Evolutionary conservation across 1,284 basidiomycete genomes (phyloP).

Genomic region (Fomitopsis schrenkii): DNA sequence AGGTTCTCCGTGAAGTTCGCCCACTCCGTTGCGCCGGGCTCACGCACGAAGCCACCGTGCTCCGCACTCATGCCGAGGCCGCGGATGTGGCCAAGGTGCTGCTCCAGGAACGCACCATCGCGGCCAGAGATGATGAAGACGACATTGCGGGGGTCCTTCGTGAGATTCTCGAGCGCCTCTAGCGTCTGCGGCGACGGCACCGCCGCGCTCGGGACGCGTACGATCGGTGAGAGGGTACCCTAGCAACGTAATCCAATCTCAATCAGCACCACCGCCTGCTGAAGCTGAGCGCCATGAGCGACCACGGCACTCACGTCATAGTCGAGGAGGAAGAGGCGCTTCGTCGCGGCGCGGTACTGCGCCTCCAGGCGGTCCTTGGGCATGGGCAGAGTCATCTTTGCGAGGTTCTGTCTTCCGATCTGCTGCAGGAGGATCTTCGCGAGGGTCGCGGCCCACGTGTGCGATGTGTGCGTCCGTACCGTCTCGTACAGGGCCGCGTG

Average conservation of each 20-base stretch:
- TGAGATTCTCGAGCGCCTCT: conserved; percentile 68
- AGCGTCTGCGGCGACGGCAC: conserved; percentile 78
- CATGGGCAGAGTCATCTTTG: conserved; percentile 85
- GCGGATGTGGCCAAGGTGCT: conserved; percentile 85
- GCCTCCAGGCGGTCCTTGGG: conserved; percentile 59
- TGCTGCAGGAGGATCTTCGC: conserved; percentile 87
- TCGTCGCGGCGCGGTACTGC: conserved; percentile 72
- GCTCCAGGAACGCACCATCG: conserved; percentile 89
- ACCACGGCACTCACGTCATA: conserved; percentile 70
- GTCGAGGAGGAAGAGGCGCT: conserved; percentile 92
- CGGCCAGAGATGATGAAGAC: conserved; percentile 98
- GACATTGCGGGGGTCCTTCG: conserved; percentile 81
- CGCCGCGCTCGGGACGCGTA: conserved; percentile 90
- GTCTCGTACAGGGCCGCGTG: conserved; percentile 79
- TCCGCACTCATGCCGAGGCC: conserved; percentile 92
- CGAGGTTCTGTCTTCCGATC: conserved; percentile 77
- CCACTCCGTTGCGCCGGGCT: conserved; percentile 70
- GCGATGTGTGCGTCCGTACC: conserved; percentile 92
- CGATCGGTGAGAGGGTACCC: conserved; percentile 96
- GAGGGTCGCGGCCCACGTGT: conserved; percentile 93
- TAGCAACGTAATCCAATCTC: conserved; percentile 24
- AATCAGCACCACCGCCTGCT: too few species aligned
- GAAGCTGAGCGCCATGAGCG: conserved; percentile 3
- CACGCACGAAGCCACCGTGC: conserved; percentile 91
- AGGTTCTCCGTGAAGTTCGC: conserved; percentile 85